Conservation (phyloP, 768 basidiomycete species). For the Cystofilobasidium capitatum region DNA sequence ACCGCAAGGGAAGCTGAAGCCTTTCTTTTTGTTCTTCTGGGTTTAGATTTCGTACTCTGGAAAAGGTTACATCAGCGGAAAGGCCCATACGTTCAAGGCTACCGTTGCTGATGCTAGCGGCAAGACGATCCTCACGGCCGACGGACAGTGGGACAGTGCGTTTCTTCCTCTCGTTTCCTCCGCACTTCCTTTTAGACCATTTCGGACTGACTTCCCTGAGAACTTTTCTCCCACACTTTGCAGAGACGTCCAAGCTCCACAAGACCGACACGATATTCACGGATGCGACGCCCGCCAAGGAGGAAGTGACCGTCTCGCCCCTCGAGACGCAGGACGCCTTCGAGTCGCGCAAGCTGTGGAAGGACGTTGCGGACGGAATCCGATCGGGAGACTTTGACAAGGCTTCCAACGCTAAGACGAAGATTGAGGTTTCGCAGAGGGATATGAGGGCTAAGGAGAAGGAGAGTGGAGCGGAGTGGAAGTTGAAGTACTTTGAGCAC, state of each 20-base stretch:
- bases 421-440: constrained; percentile 75
- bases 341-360: constrained; percentile 68
- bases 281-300: constrained; percentile 59
- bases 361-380: constrained; percentile 78
- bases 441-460: constrained; percentile 74
- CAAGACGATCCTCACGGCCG: constrained; percentile 47
- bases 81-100: constrained; percentile 87
- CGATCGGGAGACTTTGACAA: constrained; percentile 80
- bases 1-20: background rate
- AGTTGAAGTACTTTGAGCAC: constrained; percentile 64
- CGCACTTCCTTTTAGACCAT: constrained; percentile 10
- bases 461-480: constrained; percentile 62
- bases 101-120: constrained; percentile 47
- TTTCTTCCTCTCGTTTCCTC: background rate
- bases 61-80: constrained; percentile 72
- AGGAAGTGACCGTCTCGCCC: constrained; percentile 55
- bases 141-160: constrained; percentile 71
- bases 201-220: background rate
- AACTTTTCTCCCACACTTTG: background rate
- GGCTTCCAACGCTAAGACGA: constrained; percentile 85
- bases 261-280: constrained; percentile 52
- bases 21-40: constrained; percentile 1
- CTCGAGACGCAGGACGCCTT: constrained; percentile 58
- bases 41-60: constrained; percentile 10
- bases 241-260: constrained; percentile 38